These are phyloP conservation scores for Mycena metata DNA, from an alignment of 768 basidiomycete species.

Conservation along the genomic window DNA sequence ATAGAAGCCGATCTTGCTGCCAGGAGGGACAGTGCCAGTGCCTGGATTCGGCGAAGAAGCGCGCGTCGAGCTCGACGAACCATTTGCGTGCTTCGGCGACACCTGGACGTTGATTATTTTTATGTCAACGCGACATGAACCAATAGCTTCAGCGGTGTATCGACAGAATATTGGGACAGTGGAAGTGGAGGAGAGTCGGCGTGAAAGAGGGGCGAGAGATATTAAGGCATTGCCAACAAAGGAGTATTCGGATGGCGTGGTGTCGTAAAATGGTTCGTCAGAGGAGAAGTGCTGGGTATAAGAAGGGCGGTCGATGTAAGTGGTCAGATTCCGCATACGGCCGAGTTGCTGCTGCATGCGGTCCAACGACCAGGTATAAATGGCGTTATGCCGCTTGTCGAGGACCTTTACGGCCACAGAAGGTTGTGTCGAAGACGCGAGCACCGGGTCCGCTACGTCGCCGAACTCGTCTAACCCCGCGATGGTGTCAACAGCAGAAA, in stretches of 20 bases:
- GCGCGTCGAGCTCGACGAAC: conserved; percentile 77
- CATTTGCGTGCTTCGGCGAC: conserved; percentile 69
- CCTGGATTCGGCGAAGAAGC: conserved; percentile 82
- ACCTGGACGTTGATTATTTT: conserved; percentile 81
- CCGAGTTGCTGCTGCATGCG: conserved; percentile 90
- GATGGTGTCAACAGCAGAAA: conserved; percentile 87
- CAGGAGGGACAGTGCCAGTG: conserved; percentile 70
- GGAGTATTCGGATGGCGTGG: conserved; percentile 88
- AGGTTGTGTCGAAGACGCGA: conserved; percentile 81
- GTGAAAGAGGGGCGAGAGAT: conserved; percentile 84
- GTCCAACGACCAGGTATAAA: conserved; percentile 93
- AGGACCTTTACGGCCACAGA: conserved; percentile 92
- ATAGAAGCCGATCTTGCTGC: conserved; percentile 88
- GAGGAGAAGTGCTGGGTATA: conserved; percentile 96
- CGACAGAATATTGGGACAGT: conserved; percentile 92
- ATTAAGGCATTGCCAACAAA: conserved; percentile 92
- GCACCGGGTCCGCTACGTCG: conserved; percentile 88
- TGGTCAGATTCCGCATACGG: conserved; percentile 93
- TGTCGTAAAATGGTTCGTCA: conserved; percentile 93
- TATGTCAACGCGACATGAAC: conserved; percentile 90
- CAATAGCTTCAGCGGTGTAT: conserved; percentile 95
- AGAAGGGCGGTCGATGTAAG: conserved; percentile 91
- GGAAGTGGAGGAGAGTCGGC: conserved; percentile 80
- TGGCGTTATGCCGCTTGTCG: conserved; percentile 87
- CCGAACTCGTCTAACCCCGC: conserved; percentile 93